These are phyloP conservation scores for Malus sylvestris DNA, from an alignment of 306 rosid genomes.

Conservation along the genomic window DNA sequence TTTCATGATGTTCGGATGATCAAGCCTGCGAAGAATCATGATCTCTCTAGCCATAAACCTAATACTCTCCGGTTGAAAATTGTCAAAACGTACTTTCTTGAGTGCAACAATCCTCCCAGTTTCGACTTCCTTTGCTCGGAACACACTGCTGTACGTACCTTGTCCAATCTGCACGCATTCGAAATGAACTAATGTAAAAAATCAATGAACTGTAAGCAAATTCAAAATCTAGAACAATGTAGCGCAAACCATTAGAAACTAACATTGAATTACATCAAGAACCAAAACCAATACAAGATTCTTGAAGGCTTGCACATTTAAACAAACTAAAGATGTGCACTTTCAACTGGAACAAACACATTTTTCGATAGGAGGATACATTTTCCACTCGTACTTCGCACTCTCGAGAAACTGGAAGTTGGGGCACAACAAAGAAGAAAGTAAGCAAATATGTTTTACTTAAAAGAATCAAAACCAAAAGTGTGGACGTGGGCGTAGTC, in stretches of 20 bases:
- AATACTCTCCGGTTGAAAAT: constrained; percentile 81
- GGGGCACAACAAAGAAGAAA: too few relatives aligned
- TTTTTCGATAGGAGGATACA: too few relatives aligned
- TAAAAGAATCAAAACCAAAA: too few relatives aligned
- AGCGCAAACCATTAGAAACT: not conserved
- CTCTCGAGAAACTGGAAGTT: too few relatives aligned
- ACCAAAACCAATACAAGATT: not conserved
- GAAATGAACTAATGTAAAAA: not conserved
- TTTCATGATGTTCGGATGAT: constrained; percentile 94
- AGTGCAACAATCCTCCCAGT: constrained; percentile 77
- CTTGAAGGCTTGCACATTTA: not conserved
- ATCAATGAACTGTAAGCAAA: not conserved
- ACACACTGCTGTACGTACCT: constrained; percentile 98
- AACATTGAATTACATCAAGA: not conserved
- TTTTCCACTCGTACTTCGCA: too few relatives aligned
- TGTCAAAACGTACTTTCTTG: constrained; percentile 93
- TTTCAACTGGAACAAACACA: not conserved
- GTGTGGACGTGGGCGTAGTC: too few relatives aligned
- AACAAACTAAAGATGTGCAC: not conserved
- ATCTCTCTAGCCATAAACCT: constrained; percentile 97
- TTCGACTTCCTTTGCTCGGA: constrained; percentile 79
- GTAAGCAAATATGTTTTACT: too few relatives aligned
- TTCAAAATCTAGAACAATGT: not conserved
- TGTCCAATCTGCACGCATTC: constrained; percentile 67
- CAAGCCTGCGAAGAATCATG: constrained; percentile 77